These are phyloP conservation scores for Penicillium daleae DNA, from an alignment of 495 filamentous ascomycete genomes.

Conservation along the genomic window DNA sequence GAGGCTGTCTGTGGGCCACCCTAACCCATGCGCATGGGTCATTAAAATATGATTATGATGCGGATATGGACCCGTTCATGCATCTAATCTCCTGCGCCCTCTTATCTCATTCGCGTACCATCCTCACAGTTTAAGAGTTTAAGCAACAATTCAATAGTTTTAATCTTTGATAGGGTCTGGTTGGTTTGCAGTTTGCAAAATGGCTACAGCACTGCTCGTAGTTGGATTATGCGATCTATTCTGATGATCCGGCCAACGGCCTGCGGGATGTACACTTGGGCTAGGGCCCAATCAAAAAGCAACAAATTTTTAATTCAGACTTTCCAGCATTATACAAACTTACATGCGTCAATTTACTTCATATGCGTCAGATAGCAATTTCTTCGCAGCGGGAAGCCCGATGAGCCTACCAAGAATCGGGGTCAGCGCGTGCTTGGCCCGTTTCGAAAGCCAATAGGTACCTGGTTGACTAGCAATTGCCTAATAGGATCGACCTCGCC, in stretches of 20 bases:
- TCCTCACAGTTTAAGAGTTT: no score
- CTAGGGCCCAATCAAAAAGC: not conserved
- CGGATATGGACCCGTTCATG: not conserved
- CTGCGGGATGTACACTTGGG: not conserved
- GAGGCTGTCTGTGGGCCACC: not conserved
- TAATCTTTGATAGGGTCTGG: no score
- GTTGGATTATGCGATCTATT: not conserved
- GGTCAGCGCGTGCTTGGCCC: not conserved
- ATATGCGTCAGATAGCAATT: not conserved
- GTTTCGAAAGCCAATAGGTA: not conserved
- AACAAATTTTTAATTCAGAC: not conserved
- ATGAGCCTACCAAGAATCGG: not conserved
- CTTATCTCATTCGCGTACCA: not conserved
- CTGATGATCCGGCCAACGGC: not conserved
- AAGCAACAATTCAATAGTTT: no score
- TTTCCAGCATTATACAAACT: not conserved
- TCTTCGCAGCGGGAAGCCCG: not conserved
- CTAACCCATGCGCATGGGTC: not conserved
- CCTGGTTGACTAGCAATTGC: not conserved
- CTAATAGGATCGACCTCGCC: no score
- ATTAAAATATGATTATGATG: not conserved
- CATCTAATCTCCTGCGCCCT: not conserved
- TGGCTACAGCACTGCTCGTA: not conserved
- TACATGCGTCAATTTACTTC: not conserved
- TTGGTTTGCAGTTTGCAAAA: no score